Percentiles rank a stretch among this genome's conserved stretches.
phyloP scores from a whole-genome alignment of 2,329 filamentous ascomycete genomes.

The Phialophora verrucosa region DNA sequence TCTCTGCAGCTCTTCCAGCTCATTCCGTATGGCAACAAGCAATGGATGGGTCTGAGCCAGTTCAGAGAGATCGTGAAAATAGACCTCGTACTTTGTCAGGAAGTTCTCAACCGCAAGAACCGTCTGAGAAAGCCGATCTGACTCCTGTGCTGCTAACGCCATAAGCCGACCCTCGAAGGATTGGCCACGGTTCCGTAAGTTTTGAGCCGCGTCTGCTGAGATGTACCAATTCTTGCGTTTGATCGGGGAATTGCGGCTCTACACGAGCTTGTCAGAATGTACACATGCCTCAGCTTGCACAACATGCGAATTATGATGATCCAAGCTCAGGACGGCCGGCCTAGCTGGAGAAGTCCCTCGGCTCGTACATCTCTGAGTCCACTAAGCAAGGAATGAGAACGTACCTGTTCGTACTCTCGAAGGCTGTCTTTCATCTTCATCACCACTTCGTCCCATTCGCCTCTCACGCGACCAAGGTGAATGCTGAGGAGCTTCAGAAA shows the following conservation, averaged over 20 bases:
- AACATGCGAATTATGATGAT: too few relatives aligned
- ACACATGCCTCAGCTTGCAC: background rate
- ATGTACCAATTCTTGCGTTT: too few relatives aligned
- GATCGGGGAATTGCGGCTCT: background rate
- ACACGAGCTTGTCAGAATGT: background rate
- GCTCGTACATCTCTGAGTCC: too few relatives aligned
- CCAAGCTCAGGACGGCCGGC: too few relatives aligned
- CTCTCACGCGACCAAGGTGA: background rate
- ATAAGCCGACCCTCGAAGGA: background rate
- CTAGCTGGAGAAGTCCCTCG: too few relatives aligned
- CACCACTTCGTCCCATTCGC: conserved; percentile 4
- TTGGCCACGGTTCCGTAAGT: too few relatives aligned
- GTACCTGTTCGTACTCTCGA: background rate
- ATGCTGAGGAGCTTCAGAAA: background rate
- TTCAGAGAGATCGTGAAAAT: background rate
- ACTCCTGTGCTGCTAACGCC: background rate
- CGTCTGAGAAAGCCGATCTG: background rate
- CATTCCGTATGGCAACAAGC: background rate
- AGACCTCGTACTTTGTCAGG: background rate
- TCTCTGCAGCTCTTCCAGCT: background rate
- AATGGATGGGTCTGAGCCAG: background rate
- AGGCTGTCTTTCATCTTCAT: background rate
- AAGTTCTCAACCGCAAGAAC: background rate
- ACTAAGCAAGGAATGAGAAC: background rate
- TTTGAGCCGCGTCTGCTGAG: too few relatives aligned